Evolutionary conservation across 106 monocot species (phyloP).

Genomic region (Chionographis japonica): DNA sequence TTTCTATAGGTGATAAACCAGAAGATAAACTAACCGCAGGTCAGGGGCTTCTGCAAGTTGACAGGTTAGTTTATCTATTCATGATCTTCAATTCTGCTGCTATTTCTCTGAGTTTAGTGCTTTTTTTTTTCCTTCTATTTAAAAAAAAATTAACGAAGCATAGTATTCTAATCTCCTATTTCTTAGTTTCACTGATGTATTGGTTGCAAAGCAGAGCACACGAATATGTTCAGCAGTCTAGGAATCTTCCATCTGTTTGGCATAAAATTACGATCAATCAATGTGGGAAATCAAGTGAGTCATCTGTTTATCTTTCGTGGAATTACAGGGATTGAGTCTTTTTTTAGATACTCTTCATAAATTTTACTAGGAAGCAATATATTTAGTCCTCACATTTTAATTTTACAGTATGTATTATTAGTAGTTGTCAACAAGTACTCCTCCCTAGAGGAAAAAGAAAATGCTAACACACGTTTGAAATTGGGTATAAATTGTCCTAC

Average conservation of each 20-base stretch:
- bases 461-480: too few relatives aligned
- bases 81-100: neutral
- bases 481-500: too few relatives aligned
- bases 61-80: conserved; percentile 47
- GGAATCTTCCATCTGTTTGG: conserved; percentile 47
- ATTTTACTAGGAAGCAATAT: neutral
- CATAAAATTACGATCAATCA: conserved; percentile 61
- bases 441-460: too few relatives aligned
- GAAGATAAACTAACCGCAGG: conserved; percentile 84
- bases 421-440: too few relatives aligned
- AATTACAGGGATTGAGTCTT: conserved; percentile 4
- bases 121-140: too few relatives aligned
- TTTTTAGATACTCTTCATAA: neutral
- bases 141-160: too few relatives aligned
- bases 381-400: too few relatives aligned
- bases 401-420: too few relatives aligned
- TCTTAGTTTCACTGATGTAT: neutral
- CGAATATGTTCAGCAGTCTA: conserved; percentile 65
- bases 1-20: conserved; percentile 46
- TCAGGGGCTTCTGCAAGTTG: conserved; percentile 89
- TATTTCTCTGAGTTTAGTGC: neutral
- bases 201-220: conserved; percentile 54
- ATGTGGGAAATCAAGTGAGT: conserved; percentile 79
- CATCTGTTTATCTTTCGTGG: neutral
- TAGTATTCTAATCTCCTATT: neutral